phyloP scores from a whole-genome alignment of 2,329 filamentous ascomycete genomes.

The Stachybotrys chartarum region DNA sequence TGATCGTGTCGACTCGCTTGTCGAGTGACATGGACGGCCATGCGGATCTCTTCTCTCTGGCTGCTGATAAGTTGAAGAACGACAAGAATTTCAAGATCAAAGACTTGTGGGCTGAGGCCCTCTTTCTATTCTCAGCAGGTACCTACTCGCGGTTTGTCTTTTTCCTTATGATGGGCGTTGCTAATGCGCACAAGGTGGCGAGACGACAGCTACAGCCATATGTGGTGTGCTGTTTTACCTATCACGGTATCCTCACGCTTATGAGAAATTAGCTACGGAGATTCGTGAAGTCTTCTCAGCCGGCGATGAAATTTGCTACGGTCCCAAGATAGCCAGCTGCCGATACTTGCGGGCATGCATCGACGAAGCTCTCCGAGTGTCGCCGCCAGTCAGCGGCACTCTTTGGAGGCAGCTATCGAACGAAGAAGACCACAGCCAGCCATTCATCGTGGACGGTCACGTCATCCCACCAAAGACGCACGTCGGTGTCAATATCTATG shows the following conservation, averaged over 20 bases:
- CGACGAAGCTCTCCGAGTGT: neutral
- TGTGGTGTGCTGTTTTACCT: neutral
- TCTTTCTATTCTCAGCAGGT: slow-evolving; percentile 1
- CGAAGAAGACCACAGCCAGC: neutral
- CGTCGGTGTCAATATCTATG: neutral
- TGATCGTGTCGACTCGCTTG: slow-evolving; percentile 1
- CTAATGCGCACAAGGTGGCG: neutral
- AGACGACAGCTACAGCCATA: neutral
- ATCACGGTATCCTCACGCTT: neutral
- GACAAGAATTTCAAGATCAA: neutral
- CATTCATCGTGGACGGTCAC: neutral
- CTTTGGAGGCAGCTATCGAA: neutral
- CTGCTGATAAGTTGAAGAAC: neutral
- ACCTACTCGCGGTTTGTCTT: neutral
- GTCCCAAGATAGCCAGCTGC: neutral
- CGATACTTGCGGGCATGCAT: neutral
- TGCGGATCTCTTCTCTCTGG: neutral
- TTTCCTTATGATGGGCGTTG: neutral
- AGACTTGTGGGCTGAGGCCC: neutral
- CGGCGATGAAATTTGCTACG: neutral
- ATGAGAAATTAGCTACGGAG: neutral
- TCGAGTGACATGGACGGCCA: neutral
- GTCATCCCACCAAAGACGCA: neutral
- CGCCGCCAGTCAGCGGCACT: neutral
- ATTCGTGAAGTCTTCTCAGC: neutral